Base-by-base conservation (phyloP, 2,329 filamentous ascomycete species). In the Verticillium longisporum region DNA sequence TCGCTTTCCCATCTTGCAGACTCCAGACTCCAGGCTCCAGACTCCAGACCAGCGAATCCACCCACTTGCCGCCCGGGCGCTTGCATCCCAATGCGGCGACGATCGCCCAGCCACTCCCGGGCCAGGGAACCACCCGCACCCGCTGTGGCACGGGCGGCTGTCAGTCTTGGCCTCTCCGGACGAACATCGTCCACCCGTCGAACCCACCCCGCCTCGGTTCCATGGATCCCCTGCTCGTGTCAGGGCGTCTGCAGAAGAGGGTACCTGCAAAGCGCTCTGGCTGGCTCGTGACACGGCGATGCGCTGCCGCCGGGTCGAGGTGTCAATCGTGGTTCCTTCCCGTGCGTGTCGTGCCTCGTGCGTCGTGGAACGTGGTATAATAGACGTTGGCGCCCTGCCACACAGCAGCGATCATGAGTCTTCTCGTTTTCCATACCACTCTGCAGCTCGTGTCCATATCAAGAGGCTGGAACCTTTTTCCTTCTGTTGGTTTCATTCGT, bases 401-500 rank as follows among this genome's bases (percentile, higher is more conserved):
- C 60, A 38, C 45, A 4, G 37, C 34, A 18, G 21, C 31, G 32
- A 21, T 50, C n/a, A 13, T 50, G 45, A 50, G 6, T 13, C 7
- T 26, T 7, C n/a, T 50, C 15, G n/a, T 21, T 50, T 4, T 18
- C 55, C 15, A 26, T 34, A 33, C 55, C 59, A 36, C 15, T 34
- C 38, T 32, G 33, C 37, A 31, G 57, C 56, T 61, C 45, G 54
- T 63, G 37, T 61, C 38, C 54, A 58, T 56, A 58, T 61, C 32
- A 26, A 56, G 55, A 56, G 60, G 55, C 61, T 55, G 50, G 56
- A 32, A 31, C 33, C 56, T 61, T 64, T 65, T 59, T 53, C 41
- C 38, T 56, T 64, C 50, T 64, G 66, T 67, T 60, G 53, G 55
- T 61, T 68, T 58, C 58, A 56, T 54, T 65, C 55, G 65, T 60